Percentiles rank a stretch among this genome's conserved stretches.
Evolutionary conservation across 192 early-diverging fungal species (phyloP).

Genomic region (Lobulomyces angularis): DNA sequence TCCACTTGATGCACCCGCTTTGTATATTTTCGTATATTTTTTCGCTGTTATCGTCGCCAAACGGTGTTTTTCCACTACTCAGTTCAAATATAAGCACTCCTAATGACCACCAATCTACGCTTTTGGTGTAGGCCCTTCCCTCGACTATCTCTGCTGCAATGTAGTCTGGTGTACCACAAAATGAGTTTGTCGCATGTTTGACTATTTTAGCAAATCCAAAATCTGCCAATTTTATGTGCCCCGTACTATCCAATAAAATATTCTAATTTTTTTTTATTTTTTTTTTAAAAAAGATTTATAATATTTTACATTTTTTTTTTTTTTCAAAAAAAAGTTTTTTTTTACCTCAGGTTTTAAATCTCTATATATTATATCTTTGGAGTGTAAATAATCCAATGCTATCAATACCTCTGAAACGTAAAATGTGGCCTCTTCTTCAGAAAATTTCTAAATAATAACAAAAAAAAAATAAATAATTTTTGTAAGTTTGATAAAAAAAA

Average conservation of each 20-base stretch:
- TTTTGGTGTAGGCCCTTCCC: slow-evolving; percentile 67
- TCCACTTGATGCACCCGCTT: slow-evolving; percentile 9
- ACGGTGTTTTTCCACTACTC: slow-evolving; percentile 16
- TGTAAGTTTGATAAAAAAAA: background rate
- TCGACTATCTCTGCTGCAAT: slow-evolving; percentile 28
- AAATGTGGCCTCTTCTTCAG: slow-evolving; percentile 56
- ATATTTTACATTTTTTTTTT: slow-evolving; percentile 19
- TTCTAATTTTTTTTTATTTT: slow-evolving; percentile 28
- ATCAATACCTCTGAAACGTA: slow-evolving; percentile 64
- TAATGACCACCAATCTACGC: slow-evolving; percentile 95
- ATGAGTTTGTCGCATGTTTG: slow-evolving; percentile 70
- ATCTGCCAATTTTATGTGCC: slow-evolving; percentile 68
- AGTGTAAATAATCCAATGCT: slow-evolving; percentile 62
- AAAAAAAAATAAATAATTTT: slow-evolving; percentile 3
- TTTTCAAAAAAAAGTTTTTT: background rate
- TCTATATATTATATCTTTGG: slow-evolving; percentile 56
- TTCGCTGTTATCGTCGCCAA: slow-evolving; percentile 1
- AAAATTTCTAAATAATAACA: slow-evolving; percentile 30
- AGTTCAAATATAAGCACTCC: slow-evolving; percentile 72
- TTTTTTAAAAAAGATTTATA: slow-evolving; percentile 28
- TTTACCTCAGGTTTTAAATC: slow-evolving; percentile 63
- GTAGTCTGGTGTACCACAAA: slow-evolving; percentile 74
- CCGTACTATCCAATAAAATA: slow-evolving; percentile 53
- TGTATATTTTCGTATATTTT: slow-evolving; percentile 4
- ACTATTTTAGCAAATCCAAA: slow-evolving; percentile 69